phyloP scores from a whole-genome alignment of 73 alveolate species.

The Paramecium pentaurelia region DNA sequence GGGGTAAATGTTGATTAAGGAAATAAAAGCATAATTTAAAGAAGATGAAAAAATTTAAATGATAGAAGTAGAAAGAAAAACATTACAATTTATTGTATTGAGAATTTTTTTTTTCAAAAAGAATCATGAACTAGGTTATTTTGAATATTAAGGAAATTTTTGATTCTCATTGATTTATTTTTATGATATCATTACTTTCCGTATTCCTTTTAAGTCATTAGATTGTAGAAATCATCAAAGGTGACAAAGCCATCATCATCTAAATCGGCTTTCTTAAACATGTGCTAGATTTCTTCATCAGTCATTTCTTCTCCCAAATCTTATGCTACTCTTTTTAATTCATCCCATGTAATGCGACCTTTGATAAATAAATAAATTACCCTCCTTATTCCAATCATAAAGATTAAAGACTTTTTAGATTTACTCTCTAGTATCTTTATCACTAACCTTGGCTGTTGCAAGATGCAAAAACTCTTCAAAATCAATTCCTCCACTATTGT shows the following conservation, averaged over 20 bases:
- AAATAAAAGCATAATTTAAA: background rate
- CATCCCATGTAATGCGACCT: slow-evolving; percentile 82
- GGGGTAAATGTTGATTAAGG: background rate
- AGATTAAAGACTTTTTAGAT: slow-evolving; percentile 50
- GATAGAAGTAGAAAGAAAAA: background rate
- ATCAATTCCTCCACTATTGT: slow-evolving; percentile 90
- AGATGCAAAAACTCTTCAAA: slow-evolving; percentile 90
- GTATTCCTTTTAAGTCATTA: slow-evolving; percentile 35
- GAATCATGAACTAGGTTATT: background rate
- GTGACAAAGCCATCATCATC: slow-evolving; percentile 56
- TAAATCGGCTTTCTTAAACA: slow-evolving; percentile 70
- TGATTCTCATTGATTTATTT: background rate
- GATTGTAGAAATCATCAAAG: slow-evolving; percentile 52
- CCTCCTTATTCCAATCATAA: slow-evolving; percentile 53
- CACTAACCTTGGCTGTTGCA: slow-evolving; percentile 62
- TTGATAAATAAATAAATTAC: background rate
- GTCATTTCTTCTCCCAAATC: slow-evolving; percentile 96
- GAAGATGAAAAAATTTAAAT: background rate
- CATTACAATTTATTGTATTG: background rate
- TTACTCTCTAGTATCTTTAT: slow-evolving; percentile 49
- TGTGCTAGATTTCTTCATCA: slow-evolving; percentile 89
- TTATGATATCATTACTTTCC: background rate
- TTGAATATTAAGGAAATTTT: background rate
- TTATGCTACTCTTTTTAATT: slow-evolving; percentile 83
- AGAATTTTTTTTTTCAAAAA: background rate